phyloP scores from a whole-genome alignment of 1,139 yeast genomes.

The Yarrowia galli region DNA sequence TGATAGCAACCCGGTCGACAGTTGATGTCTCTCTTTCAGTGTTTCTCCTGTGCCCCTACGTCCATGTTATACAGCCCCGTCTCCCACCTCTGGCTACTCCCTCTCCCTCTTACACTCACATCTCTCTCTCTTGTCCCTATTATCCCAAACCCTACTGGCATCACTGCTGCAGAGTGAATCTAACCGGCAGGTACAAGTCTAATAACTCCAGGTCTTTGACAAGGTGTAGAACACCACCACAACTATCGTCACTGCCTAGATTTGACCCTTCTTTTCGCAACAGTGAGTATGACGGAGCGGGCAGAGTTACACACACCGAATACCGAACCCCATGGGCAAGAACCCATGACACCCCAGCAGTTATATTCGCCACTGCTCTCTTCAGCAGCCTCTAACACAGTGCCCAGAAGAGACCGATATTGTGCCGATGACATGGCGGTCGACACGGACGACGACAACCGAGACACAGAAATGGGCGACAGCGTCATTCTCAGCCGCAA shows the following conservation, averaged over 20 bases:
- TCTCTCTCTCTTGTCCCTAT: slow-evolving; percentile 1
- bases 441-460: slow-evolving; percentile 30
- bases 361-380: not conserved
- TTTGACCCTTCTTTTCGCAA: not conserved
- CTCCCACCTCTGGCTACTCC: slow-evolving; percentile 12
- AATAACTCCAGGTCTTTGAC: not conserved
- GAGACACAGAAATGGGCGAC: slow-evolving; percentile 34
- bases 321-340: too few relatives aligned
- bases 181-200: slow-evolving; percentile 29
- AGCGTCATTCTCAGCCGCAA: slow-evolving; percentile 23
- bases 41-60: not conserved
- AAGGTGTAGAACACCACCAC: not conserved
- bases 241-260: not conserved
- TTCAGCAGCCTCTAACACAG: slow-evolving; percentile 2
- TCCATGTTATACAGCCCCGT: not conserved
- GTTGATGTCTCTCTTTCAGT: too few relatives aligned
- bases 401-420: slow-evolving; percentile 36
- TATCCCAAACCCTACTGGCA: slow-evolving; percentile 36
- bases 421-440: slow-evolving; percentile 36
- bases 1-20: not conserved
- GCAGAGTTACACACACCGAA: not conserved
- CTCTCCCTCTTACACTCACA: too few relatives aligned
- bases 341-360: not conserved
- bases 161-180: slow-evolving; percentile 23
- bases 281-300: slow-evolving; percentile 12